Conservation (phyloP, 2,329 filamentous ascomycete genomes). For the Aspergillus novoparasiticus region DNA sequence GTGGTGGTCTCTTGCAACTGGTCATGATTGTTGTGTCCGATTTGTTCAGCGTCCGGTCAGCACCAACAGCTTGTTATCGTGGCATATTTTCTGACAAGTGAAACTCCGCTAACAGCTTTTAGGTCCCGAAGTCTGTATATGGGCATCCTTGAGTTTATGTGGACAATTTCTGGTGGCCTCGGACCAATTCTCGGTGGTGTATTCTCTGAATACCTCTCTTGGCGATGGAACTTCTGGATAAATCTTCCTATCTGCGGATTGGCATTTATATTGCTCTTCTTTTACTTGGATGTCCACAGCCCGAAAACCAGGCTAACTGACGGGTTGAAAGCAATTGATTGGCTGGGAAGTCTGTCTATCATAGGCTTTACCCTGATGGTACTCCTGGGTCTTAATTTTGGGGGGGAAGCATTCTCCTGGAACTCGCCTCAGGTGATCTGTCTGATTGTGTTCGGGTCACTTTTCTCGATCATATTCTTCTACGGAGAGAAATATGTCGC, state of each 20-base stretch:
- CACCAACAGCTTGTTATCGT: background rate
- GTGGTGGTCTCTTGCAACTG: constrained; percentile 54
- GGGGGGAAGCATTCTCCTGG: constrained; percentile 56
- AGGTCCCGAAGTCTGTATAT: constrained; percentile 52
- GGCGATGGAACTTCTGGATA: constrained; percentile 60
- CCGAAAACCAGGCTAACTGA: constrained; percentile 52
- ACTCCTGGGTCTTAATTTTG: constrained; percentile 57
- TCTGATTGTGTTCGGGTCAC: constrained; percentile 52
- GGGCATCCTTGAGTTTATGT: constrained; percentile 54
- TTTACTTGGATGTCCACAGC: constrained; percentile 57
- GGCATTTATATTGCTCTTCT: constrained; percentile 52
- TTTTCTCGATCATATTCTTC: constrained; percentile 55
- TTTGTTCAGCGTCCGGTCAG: constrained; percentile 52
- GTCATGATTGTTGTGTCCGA: constrained; percentile 58
- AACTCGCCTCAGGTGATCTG: constrained; percentile 56
- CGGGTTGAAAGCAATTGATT: constrained; percentile 56
- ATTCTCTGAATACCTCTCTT: constrained; percentile 44
- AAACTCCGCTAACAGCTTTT: background rate
- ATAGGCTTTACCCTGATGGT: constrained; percentile 53
- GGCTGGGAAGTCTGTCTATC: constrained; percentile 54
- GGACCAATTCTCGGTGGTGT: constrained; percentile 57
- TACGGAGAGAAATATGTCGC: constrained; percentile 65
- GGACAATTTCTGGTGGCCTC: constrained; percentile 56
- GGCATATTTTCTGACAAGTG: background rate
- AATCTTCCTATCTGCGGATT: constrained; percentile 54